Base-by-base conservation (phyloP, 352 stramenopile genomes). In the Phytophthora crassamura region DNA sequence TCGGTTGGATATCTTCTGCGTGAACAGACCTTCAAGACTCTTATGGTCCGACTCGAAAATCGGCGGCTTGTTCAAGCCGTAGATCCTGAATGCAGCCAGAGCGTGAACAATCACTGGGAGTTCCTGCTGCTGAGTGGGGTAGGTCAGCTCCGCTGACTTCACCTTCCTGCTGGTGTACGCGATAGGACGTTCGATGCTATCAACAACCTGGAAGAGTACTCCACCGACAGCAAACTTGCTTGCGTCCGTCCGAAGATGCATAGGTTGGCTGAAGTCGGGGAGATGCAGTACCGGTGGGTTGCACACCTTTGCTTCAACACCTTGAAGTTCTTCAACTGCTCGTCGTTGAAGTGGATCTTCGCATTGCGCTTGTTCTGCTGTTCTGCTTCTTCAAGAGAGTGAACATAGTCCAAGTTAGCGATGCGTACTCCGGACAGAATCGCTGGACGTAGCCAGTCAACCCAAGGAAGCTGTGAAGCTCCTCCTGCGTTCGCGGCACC, bases 371-470 rank as follows among this genome's bases (percentile, higher is more conserved):
- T n/a, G n/a, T n/a, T n/a, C n/a, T n/a, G n/a, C n/a, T 48, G 16
- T 41, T 55, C 14, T 55, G 5, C 16, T 55, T 55, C 11, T 33
- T 55, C 11, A 33, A 11, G 5, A 22, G 15, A n/a, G 16, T 12
- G 22, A 33, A 43, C 30, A 55, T 39, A 10, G 28, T 39, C 1
- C 32, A 30, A 9, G 36, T 55, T 5, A 41, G 7, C 32, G 33
- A 39, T 2, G 48, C 25, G 5, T 43, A 55, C 2, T 33, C 32
- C 14, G n/a, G 32, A 30, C 48, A 55, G 22, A 25, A 55, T 0
- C 48, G 48, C 16, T 43, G 33, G 48, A 42, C 48, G n/a, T 55
- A 55, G 11, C 33, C 48, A 32, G n/a, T 43, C 9, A 42, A n/a
- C 16, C 48, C 33, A 18, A 55, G n/a, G 41, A 55, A 55, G 12